phyloP scores from a whole-genome alignment of 306 rosid species.

The Casuarina cunninghamiana region DNA sequence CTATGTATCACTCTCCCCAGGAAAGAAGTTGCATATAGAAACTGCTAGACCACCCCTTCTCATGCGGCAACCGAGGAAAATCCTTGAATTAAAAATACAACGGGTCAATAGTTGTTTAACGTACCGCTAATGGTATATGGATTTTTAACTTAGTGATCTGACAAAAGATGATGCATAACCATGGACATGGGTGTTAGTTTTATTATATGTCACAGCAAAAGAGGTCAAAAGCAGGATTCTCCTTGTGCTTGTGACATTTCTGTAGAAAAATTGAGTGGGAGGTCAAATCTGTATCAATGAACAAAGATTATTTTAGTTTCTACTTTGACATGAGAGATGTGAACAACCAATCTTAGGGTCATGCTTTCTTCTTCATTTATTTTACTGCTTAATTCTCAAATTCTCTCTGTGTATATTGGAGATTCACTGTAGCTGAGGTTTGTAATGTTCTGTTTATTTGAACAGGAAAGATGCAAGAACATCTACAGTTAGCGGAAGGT shows the following conservation, averaged over 20 bases:
- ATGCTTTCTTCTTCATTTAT: neutral
- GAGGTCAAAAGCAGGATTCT: neutral
- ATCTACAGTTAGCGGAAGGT: slow-evolving; percentile 48
- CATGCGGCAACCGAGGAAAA: neutral
- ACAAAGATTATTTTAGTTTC: neutral
- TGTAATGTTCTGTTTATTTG: slow-evolving; percentile 18
- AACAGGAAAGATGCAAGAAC: slow-evolving; percentile 70
- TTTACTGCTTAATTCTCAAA: neutral
- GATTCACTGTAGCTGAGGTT: neutral
- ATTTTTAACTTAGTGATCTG: neutral
- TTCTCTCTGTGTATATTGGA: neutral
- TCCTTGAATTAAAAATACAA: neutral
- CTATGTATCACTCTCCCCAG: neutral
- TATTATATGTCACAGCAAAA: neutral
- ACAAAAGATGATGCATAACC: neutral
- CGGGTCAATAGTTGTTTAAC: neutral
- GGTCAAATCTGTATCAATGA: neutral
- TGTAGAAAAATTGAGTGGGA: neutral
- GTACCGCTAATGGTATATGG: neutral
- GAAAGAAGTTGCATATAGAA: neutral
- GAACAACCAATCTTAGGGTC: neutral
- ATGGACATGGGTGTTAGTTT: neutral
- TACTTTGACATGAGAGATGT: neutral
- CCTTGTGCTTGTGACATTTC: neutral
- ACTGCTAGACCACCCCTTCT: neutral